These are phyloP conservation scores for Xylaria flabelliformis DNA, from an alignment of 495 filamentous ascomycete species.

Conservation along the genomic window DNA sequence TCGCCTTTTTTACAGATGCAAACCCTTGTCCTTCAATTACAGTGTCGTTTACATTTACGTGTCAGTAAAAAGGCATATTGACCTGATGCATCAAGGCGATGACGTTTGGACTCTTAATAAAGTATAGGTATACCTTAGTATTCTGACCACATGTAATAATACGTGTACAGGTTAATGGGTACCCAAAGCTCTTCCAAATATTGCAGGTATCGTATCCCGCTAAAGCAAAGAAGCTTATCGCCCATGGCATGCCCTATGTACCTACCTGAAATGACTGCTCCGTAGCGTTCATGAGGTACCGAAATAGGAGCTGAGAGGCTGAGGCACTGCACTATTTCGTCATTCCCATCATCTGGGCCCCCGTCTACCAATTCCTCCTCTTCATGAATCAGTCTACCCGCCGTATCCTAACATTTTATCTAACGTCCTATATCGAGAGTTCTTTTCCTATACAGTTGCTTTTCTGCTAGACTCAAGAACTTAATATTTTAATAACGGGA, in stretches of 20 bases:
- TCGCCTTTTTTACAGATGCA: neutral
- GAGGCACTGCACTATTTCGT: conserved; percentile 21
- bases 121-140: neutral
- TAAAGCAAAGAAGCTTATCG: conserved; percentile 1
- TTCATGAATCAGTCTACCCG: conserved; percentile 2
- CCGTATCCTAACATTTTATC: neutral
- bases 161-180: neutral
- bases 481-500: neutral
- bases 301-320: neutral
- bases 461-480: neutral
- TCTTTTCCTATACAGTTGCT: neutral
- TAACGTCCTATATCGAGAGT: neutral
- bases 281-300: neutral
- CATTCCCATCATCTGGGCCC: neutral
- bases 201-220: neutral
- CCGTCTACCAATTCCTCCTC: neutral
- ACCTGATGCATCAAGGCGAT: neutral
- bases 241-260: neutral
- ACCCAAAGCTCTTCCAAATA: too few relatives aligned
- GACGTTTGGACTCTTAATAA: neutral
- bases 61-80: neutral
- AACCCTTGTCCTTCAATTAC: neutral
- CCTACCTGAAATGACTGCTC: neutral
- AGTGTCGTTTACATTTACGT: neutral
- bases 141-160: neutral